These are phyloP conservation scores for Amorphotheca resinae DNA, from an alignment of 495 filamentous ascomycete genomes.

Conservation along the genomic window DNA sequence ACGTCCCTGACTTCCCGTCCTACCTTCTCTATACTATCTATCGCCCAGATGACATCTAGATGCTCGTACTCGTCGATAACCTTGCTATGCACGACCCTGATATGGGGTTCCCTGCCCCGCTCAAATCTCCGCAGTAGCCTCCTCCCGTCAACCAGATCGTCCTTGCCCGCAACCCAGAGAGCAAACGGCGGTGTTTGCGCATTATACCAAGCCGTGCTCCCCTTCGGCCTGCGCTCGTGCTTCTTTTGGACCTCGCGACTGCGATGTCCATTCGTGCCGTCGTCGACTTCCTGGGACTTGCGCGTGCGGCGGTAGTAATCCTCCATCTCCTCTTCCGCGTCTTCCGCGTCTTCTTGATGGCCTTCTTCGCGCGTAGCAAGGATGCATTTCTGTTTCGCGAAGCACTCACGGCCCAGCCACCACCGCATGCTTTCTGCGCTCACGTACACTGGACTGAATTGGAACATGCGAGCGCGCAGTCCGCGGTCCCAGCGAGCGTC, in stretches of 20 bases:
- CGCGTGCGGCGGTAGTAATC: constrained; percentile 6
- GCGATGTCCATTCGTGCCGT: constrained; percentile 4
- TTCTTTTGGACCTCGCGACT: constrained; percentile 7
- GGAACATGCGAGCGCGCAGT: constrained; percentile 73
- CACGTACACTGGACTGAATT: constrained; percentile 84
- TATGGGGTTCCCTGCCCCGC: constrained; percentile 69
- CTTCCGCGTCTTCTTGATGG: constrained; percentile 50
- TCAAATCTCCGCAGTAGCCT: constrained; percentile 63
- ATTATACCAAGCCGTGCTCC: constrained; percentile 67
- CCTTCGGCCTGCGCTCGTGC: constrained; percentile 23
- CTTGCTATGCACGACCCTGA: constrained; percentile 66
- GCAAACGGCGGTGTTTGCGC: constrained; percentile 70
- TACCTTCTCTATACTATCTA: constrained; percentile 76
- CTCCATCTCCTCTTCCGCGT: constrained; percentile 42
- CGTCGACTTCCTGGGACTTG: neutral
- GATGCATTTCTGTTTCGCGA: constrained; percentile 86
- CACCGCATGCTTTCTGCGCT: constrained; percentile 85
- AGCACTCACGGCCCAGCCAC: constrained; percentile 90
- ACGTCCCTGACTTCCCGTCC: constrained; percentile 72
- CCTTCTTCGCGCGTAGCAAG: constrained; percentile 62
- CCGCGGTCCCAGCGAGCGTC: constrained; percentile 77
- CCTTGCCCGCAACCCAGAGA: constrained; percentile 74
- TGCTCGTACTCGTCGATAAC: constrained; percentile 89
- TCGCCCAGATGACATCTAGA: constrained; percentile 91
- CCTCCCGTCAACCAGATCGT: constrained; percentile 73